Base-by-base conservation (phyloP, 2,329 filamentous ascomycete genomes). In the Lecanosticta acicola region DNA sequence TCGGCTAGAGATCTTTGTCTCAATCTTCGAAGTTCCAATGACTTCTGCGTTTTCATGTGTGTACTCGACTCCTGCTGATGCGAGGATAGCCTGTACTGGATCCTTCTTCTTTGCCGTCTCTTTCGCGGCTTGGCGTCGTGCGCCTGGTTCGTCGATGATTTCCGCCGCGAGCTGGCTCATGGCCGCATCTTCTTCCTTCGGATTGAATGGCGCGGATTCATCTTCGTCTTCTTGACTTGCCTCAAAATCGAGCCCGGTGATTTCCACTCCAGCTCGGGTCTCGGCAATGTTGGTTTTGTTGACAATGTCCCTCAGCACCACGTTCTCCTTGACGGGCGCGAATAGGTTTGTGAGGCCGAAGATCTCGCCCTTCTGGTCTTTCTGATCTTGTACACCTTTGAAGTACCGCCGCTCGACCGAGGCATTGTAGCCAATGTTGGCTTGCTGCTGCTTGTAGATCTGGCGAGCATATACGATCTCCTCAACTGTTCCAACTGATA, bases 261-360 rank as follows among this genome's bases (percentile, higher is more conserved):
- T 80, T 20, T 80, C 77, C 8, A 97, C 85, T 0, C 89, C 91
- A 0, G 85, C 88, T 61, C 84, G 87, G 34, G 87, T 87, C 69
- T 98, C 93, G 3, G 93, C 93, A 41, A 98, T 83, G 60, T 98
- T 98, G 20, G 93, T 97, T 68, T 96, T 95, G 72, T 97, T 95
- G 58, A 98, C 88, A 56, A 98, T 97, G 45, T 96, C 88, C n/a
- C 87, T 80, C 3, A 97, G 76, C 11, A 96, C 76, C 10, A 94
- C 78, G 49, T 85, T 85, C 54, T 90, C 80, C 39, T 81, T 79
- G 53, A 88, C 82, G 52, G 87, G 96, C 0, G 81, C 81, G 58
- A 98, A 88, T 10, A 98, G 76, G 56, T 98, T 98, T 17, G 77
- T 69, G 1, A 97, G 75, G 0, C 93, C 93, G 57, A 98, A 98